Base-by-base conservation (phyloP, 2,329 filamentous ascomycete genomes). In the Cladobotryum protrusum region DNA sequence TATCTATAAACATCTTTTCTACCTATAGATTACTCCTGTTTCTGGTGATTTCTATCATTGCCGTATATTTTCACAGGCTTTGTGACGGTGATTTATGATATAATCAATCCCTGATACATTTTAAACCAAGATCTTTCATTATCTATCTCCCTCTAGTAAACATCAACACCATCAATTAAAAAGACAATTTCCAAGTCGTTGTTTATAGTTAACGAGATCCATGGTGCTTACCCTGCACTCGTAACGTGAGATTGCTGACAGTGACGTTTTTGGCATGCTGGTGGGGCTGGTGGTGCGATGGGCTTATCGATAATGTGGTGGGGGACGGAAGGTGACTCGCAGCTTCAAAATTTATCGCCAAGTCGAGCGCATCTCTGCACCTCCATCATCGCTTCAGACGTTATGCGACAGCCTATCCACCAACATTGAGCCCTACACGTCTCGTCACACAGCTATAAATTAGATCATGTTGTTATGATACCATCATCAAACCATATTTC, bases 231-330 rank as follows among this genome's bases (percentile, higher is more conserved):
- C n/a, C n/a, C n/a, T n/a, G n/a, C n/a, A n/a, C n/a, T n/a, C n/a
- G n/a, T n/a, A n/a, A n/a, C 37, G 13, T 19, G 15, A 18, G n/a
- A 33, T 17, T 29, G 7, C 32, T 14, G 14, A 39, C 15, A 36
- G 6, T n/a, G 32, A 18, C 14, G 9, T 39, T 18, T 19, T 18
- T 19, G 35, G 24, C 33, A 29, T 3, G 4, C 7, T 37, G 35
- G 24, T 33, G 48, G 46, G 50, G 52, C 48, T 53, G 56, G 50
- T 54, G 48, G 56, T 56, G 5, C n/a, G 35, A 17, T 20, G n/a
- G 35, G 49, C 42, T 48, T 49, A 54, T 54, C 49, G 54, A 54
- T 54, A 59, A 52, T 24, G 49, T 59, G 59, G 59, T 61, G 60
- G 60, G 60, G 59, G 51, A 62, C 59, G 59, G 43, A 33, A 19